Percentiles rank a stretch among this genome's conserved stretches.
phyloP scores from a whole-genome alignment of 148 eudicot genomes.

The Mesembryanthemum crystallinum region DNA sequence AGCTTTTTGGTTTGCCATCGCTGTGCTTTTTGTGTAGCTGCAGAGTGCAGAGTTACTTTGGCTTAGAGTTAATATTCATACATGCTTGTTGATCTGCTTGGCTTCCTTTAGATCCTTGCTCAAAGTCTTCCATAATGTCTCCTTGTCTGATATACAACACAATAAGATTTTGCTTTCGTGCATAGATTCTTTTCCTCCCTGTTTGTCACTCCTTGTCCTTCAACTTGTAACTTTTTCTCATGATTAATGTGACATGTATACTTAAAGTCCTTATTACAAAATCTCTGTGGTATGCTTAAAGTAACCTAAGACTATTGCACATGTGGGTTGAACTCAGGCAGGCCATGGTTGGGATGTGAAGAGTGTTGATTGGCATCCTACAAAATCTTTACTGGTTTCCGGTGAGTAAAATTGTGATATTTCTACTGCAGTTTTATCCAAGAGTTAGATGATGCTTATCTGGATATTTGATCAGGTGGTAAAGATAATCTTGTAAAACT shows the following conservation, averaged over 20 bases:
- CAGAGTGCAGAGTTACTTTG: too few species aligned
- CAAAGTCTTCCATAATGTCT: not conserved
- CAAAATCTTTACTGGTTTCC: constrained; percentile 84
- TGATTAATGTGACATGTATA: too few species aligned
- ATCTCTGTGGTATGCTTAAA: constrained; percentile 18
- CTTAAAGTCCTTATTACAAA: not conserved
- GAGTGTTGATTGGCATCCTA: constrained; percentile 99
- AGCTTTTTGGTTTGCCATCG: too few species aligned
- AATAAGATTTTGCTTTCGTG: not conserved
- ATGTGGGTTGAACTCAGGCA: constrained; percentile 87
- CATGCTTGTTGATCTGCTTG: too few species aligned
- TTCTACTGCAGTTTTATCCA: not conserved
- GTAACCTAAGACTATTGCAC: constrained; percentile 55
- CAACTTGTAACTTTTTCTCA: not conserved
- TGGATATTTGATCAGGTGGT: constrained; percentile 57
- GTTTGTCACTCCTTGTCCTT: not conserved
- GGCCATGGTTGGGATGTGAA: constrained; percentile 99
- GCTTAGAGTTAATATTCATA: too few species aligned
- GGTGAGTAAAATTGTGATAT: constrained; percentile 41
- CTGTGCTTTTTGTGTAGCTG: too few species aligned
- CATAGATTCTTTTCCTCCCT: not conserved
- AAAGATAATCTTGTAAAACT: constrained; percentile 97
- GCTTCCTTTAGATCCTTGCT: not conserved
- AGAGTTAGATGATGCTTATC: constrained; percentile 18
- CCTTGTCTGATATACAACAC: not conserved